These are phyloP conservation scores for Erigeron canadensis DNA, from an alignment of 129 eudicot genomes.

Conservation along the genomic window DNA sequence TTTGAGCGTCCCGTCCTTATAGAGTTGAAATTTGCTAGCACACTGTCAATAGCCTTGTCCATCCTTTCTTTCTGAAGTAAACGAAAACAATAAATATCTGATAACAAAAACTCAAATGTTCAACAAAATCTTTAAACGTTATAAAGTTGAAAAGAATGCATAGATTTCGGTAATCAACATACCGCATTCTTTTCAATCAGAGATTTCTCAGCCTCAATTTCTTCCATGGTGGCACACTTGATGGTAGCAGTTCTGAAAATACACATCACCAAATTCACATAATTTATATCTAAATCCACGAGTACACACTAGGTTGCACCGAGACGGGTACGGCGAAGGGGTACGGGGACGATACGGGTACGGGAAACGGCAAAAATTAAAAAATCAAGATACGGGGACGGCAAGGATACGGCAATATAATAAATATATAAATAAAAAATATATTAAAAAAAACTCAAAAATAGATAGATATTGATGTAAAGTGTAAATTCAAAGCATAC, in stretches of 20 bases:
- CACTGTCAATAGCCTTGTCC: slow-evolving; percentile 87
- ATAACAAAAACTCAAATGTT: background rate
- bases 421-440: no score
- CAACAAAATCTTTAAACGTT: background rate
- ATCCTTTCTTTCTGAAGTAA: slow-evolving; percentile 73
- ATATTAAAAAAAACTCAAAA: no score
- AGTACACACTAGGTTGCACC: no score
- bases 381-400: no score
- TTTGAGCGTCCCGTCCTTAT: slow-evolving; percentile 83
- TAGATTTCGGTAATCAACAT: slow-evolving; percentile 27
- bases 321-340: no score
- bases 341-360: no score
- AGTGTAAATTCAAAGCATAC: no score
- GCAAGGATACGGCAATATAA: no score
- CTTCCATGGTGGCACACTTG: slow-evolving; percentile 83
- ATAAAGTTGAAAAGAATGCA: background rate
- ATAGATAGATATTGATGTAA: no score
- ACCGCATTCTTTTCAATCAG: slow-evolving; percentile 65
- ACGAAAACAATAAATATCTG: background rate
- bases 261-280: background rate
- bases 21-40: slow-evolving; percentile 70
- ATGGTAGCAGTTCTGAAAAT: slow-evolving; percentile 51
- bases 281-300: slow-evolving; percentile 5
- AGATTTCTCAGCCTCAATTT: slow-evolving; percentile 87
- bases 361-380: no score